Percentiles rank a stretch among this genome's conserved stretches.
phyloP scores from a whole-genome alignment of 495 filamentous ascomycete genomes.

The Talaromyces wortmannii region DNA sequence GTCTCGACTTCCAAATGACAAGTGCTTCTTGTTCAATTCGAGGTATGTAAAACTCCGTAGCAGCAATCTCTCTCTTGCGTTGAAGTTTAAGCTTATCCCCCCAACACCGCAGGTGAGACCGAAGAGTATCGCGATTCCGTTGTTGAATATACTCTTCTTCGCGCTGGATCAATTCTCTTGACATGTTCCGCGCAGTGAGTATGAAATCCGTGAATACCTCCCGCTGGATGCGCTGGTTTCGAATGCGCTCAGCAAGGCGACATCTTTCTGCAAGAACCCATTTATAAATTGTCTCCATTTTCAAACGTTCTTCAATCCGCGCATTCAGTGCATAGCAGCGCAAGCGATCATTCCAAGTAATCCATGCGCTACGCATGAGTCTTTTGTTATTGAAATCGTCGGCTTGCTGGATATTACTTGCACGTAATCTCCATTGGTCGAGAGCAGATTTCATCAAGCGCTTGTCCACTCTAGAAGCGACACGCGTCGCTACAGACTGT shows the following conservation, averaged over 20 bases:
- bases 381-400: conserved; percentile 42
- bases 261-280: conserved; percentile 55
- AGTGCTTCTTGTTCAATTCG: conserved; percentile 42
- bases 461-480: conserved; percentile 39
- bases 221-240: conserved; percentile 41
- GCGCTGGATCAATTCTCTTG: conserved; percentile 26
- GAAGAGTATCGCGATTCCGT: conserved; percentile 23
- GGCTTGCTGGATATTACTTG: conserved; percentile 46
- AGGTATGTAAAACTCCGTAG: conserved; percentile 47
- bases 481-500: conserved; percentile 36
- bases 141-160: conserved; percentile 29
- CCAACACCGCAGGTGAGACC: conserved; percentile 36
- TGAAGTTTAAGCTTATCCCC: conserved; percentile 30
- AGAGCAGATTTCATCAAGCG: conserved; percentile 44
- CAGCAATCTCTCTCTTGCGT: conserved; percentile 39
- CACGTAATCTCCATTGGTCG: conserved; percentile 42
- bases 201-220: conserved; percentile 36
- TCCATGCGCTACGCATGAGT: conserved; percentile 52
- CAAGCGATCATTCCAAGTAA: conserved; percentile 59
- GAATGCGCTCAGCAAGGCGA: conserved; percentile 44
- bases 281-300: conserved; percentile 54
- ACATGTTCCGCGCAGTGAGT: conserved; percentile 29
- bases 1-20: conserved; percentile 36
- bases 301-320: conserved; percentile 51
- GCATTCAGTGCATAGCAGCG: conserved; percentile 46